phyloP scores from a whole-genome alignment of 495 filamentous ascomycete genomes.

The Sordaria brevicollis region DNA sequence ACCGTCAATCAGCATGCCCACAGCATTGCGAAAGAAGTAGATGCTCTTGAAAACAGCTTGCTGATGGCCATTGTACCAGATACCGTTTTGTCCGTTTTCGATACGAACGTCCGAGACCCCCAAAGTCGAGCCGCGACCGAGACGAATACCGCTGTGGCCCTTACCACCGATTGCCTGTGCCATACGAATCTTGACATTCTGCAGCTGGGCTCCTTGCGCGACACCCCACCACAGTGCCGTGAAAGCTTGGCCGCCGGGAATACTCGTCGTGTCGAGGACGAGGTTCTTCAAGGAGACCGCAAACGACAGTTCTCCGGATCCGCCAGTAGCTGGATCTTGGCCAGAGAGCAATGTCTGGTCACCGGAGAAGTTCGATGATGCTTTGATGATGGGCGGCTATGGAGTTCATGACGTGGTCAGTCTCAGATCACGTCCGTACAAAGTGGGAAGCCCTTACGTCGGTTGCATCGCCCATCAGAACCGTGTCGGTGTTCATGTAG shows the following conservation, averaged over 20 bases:
- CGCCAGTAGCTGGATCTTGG: constrained; percentile 26
- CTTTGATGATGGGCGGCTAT: constrained; percentile 49
- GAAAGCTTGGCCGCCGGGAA: constrained; percentile 33
- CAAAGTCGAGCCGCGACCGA: constrained; percentile 42
- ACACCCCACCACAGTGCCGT: constrained; percentile 65
- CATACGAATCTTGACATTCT: constrained; percentile 64
- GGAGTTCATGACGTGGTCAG: neutral
- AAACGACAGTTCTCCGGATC: constrained; percentile 35
- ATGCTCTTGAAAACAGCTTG: constrained; percentile 64
- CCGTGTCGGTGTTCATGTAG: constrained; percentile 45
- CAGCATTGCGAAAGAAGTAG: constrained; percentile 44
- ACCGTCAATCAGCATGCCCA: constrained; percentile 52
- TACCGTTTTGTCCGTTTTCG: constrained; percentile 31
- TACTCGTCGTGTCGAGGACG: constrained; percentile 53
- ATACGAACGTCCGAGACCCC: constrained; percentile 26
- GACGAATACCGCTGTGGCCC: constrained; percentile 53
- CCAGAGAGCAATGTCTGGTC: constrained; percentile 30
- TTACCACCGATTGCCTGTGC: constrained; percentile 27
- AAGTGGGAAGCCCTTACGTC: constrained; percentile 26
- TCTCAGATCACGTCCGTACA: neutral
- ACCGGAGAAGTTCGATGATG: constrained; percentile 35
- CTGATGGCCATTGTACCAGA: constrained; percentile 53
- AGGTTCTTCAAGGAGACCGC: constrained; percentile 59
- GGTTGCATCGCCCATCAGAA: constrained; percentile 58
- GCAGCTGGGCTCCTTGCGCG: constrained; percentile 53